A percentile compares a stretch with the other conserved stretches of the same genome.
Conservation (phyloP, 2,329 filamentous ascomycete species). For the Phoma sp. region DNA sequence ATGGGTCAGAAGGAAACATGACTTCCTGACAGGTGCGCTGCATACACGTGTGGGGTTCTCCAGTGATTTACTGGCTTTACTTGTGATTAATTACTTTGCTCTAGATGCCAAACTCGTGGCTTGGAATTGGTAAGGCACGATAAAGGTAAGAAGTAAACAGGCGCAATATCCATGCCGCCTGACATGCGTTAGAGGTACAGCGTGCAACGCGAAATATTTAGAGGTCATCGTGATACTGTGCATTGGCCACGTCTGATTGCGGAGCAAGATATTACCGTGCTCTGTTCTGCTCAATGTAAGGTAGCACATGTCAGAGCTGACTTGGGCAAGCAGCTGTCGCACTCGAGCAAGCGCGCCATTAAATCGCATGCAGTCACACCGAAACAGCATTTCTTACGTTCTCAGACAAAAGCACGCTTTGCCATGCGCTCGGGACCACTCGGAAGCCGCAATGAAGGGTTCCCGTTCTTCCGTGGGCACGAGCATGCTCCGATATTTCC, state of each 20-base stretch:
- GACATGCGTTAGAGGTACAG: neutral
- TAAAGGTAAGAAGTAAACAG: neutral
- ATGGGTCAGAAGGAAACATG: no score
- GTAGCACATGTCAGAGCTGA: neutral
- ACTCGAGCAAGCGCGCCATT: neutral
- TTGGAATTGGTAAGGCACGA: neutral
- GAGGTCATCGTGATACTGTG: neutral
- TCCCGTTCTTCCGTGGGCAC: conserved; percentile 31
- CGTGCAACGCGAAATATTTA: neutral
- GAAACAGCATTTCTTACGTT: conserved; percentile 2
- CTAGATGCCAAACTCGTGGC: no score
- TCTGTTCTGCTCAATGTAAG: neutral
- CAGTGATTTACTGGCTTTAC: no score
- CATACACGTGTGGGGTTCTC: no score
- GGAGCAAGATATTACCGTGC: conserved; percentile 2
- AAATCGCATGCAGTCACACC: conserved; percentile 6
- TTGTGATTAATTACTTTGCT: no score
- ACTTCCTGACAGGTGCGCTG: no score
- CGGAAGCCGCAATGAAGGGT: conserved; percentile 25
- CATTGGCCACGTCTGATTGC: conserved; percentile 6
- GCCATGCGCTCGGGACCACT: conserved; percentile 24
- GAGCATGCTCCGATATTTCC: conserved; percentile 21
- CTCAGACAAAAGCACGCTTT: conserved; percentile 8
- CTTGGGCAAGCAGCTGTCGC: neutral
- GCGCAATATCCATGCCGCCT: neutral